A percentile compares a stretch with the other conserved stretches of the same genome.
Conservation (phyloP, 1,139 yeast species). For the Protomyces macrosporus region DNA sequence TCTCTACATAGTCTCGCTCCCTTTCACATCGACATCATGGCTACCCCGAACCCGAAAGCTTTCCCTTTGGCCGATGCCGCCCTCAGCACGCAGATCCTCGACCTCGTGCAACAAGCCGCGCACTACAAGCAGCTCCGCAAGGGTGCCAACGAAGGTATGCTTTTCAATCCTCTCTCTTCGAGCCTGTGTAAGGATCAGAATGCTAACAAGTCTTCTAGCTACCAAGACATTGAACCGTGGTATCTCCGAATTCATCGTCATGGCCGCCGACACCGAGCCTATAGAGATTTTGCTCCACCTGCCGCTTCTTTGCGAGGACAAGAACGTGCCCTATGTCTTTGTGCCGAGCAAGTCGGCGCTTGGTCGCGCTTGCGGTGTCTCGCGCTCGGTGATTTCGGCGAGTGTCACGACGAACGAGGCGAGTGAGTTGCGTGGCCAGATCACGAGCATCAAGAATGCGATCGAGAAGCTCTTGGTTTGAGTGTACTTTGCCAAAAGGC, state of each 20-base stretch:
- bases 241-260: conserved; percentile 97
- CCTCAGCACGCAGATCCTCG: conserved; percentile 92
- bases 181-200: neutral
- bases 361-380: conserved; percentile 99
- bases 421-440: conserved; percentile 94
- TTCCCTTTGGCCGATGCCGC: conserved; percentile 98
- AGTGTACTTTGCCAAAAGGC: neutral
- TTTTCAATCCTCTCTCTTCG: neutral
- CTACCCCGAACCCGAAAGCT: conserved; percentile 50
- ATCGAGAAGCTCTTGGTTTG: conserved; percentile 95
- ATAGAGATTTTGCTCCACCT: conserved; percentile 96
- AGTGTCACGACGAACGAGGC: conserved; percentile 98
- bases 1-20: neutral
- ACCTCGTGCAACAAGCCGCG: conserved; percentile 96
- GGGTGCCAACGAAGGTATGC: conserved; percentile 80
- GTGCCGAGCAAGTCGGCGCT: conserved; percentile 98
- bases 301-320: conserved; percentile 97
- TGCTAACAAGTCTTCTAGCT: conserved; percentile 44
- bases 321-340: conserved; percentile 59
- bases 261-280: conserved; percentile 99
- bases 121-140: conserved; percentile 97
- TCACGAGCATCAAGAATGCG: conserved; percentile 96
- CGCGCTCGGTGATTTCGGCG: conserved; percentile 98
- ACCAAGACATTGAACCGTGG: conserved; percentile 99
- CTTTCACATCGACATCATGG: conserved; percentile 32